Evolutionary conservation across 192 early-diverging fungal species (phyloP), one percentile per base, ranked within the genome.

Genomic region (Umbelopsis vinacea): DNA sequence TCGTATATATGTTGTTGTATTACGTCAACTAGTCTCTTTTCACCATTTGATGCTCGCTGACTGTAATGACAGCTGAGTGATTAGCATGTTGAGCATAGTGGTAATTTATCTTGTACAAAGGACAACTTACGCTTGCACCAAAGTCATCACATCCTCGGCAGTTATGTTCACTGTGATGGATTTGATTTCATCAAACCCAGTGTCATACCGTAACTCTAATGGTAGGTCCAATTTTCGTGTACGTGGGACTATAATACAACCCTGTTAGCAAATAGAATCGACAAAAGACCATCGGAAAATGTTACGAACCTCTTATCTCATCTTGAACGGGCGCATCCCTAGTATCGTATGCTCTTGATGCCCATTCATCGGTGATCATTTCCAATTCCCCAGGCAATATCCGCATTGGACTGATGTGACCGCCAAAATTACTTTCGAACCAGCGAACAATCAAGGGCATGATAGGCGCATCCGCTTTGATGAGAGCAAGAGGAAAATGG

Each of bases 371-470:
- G 17, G 57, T 63, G 17, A 63, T 33, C 17, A n/a, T 33, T 33
- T 63, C 57, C 10, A 63, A 12, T 37, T 37, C 33, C 57, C 57
- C 33, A 63, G 57, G 57, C 17, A 19, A 19, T 63, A 63, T 63
- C 19, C 57, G 57, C 57, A 63, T 63, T 19, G 57, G 57, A n/a
- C 57, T 63, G 11, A 63, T 63, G 33, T 63, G 57, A 1, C 57
- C 57, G 2, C 57, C 57, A 37, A 63, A 63, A 63, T 63, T 63
- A 8, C 57, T 63, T 63, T 63, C 57, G 26, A 63, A 63, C 57
- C 57, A 63, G 15, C 57, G 57, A 19, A 26, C 26, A 15, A 63
- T 63, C 8, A 63, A 29, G 2, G 57, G 57, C 33, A 63, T 63
- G 17, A 63, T 63, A 63, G 57, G 57, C n/a, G 57, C 57, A 38